phyloP scores from a whole-genome alignment of 169 alveolate species.

The Plasmodium gonderi region DNA sequence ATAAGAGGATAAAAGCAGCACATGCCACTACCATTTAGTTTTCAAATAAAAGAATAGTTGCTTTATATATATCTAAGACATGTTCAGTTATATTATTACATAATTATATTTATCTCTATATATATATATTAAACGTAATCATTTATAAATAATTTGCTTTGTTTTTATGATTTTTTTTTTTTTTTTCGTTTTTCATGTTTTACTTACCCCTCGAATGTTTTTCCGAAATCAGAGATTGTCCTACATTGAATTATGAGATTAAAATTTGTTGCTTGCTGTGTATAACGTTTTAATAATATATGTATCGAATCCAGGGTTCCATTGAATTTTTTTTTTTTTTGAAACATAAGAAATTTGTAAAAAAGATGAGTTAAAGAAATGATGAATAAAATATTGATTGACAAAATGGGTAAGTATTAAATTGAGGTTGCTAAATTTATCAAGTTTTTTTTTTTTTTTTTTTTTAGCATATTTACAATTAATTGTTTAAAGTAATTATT shows the following conservation, averaged over 20 bases:
- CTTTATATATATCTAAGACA: neutral
- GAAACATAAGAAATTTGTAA: neutral
- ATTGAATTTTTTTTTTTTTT: neutral
- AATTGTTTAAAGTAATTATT: neutral
- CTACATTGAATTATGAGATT: neutral
- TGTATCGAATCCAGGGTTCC: neutral
- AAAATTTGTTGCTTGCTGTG: neutral
- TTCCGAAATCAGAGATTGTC: neutral
- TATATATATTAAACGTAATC: neutral
- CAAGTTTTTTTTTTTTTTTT: neutral
- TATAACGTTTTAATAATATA: neutral
- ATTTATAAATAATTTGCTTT: neutral
- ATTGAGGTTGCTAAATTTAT: neutral
- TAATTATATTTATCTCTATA: neutral
- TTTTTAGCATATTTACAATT: neutral
- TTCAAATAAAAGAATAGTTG: neutral
- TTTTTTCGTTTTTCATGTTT: neutral
- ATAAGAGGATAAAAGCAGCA: neutral
- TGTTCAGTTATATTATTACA: neutral
- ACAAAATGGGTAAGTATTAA: neutral
- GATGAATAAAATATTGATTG: neutral
- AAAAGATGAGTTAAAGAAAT: too few relatives aligned
- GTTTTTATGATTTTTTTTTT: neutral
- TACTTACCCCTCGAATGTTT: neutral
- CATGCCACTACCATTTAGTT: neutral